phyloP scores from a whole-genome alignment of 2,329 filamentous ascomycete species.

The Ascochyta lentis region DNA sequence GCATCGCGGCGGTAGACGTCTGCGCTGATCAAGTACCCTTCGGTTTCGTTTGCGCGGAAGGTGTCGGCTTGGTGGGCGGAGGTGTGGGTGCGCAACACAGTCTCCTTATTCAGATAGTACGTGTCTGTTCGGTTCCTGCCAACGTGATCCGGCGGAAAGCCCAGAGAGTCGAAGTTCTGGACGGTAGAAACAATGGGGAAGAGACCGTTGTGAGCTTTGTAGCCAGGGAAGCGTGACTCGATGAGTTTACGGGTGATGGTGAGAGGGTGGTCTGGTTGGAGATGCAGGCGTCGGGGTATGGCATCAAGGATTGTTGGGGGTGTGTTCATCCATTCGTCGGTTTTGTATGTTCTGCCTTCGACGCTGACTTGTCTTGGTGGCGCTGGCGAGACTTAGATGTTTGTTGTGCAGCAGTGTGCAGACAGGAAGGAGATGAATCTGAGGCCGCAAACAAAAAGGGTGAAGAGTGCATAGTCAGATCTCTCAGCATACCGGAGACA shows the following conservation, averaged over 20 bases:
- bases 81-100: slow-evolving; percentile 89
- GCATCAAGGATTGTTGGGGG: slow-evolving; percentile 76
- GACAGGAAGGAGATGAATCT: neutral
- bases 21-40: slow-evolving; percentile 88
- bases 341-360: slow-evolving; percentile 68
- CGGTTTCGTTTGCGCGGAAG: slow-evolving; percentile 73
- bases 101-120: slow-evolving; percentile 88
- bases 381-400: slow-evolving; percentile 17
- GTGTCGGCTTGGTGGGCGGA: slow-evolving; percentile 89
- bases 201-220: slow-evolving; percentile 77
- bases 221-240: slow-evolving; percentile 83
- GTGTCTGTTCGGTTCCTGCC: slow-evolving; percentile 89
- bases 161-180: slow-evolving; percentile 97
- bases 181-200: slow-evolving; percentile 82
- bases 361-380: slow-evolving; percentile 58
- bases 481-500: slow-evolving; percentile 3
- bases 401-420: neutral
- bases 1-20: slow-evolving; percentile 97
- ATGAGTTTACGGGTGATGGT: slow-evolving; percentile 91
- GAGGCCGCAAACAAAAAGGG: too few species aligned
- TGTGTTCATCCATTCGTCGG: slow-evolving; percentile 86
- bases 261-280: slow-evolving; percentile 89
- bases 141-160: slow-evolving; percentile 86
- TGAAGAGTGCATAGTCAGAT: too few species aligned
- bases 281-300: slow-evolving; percentile 80